phyloP scores from a whole-genome alignment of 1,139 yeast species.

The Candida buenavistaensis region DNA sequence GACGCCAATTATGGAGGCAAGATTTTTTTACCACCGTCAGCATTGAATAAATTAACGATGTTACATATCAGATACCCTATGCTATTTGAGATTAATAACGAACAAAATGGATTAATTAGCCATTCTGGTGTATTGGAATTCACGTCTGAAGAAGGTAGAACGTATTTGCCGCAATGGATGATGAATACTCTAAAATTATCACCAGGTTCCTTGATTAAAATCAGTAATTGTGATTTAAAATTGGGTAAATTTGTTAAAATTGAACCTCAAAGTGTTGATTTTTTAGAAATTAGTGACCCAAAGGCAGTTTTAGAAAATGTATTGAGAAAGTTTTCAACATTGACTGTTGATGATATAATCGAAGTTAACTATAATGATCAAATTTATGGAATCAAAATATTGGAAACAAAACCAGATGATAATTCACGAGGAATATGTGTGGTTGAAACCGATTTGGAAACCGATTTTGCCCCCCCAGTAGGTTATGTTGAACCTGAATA shows the following conservation, averaged over 20 bases:
- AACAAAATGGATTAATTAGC: slow-evolving; percentile 56
- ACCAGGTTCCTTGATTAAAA: slow-evolving; percentile 78
- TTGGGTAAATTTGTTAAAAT: slow-evolving; percentile 87
- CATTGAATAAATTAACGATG: slow-evolving; percentile 84
- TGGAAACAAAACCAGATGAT: slow-evolving; percentile 85
- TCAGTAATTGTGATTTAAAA: slow-evolving; percentile 77
- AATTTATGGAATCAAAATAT: slow-evolving; percentile 74
- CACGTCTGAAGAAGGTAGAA: slow-evolving; percentile 96
- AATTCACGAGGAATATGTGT: slow-evolving; percentile 75
- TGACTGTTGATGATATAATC: slow-evolving; percentile 82
- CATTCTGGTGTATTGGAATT: slow-evolving; percentile 97
- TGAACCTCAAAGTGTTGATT: slow-evolving; percentile 93
- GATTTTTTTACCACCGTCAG: slow-evolving; percentile 91
- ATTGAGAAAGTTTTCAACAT: slow-evolving; percentile 82
- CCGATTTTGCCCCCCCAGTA: slow-evolving; percentile 98
- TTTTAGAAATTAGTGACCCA: slow-evolving; percentile 91
- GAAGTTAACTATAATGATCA: slow-evolving; percentile 84
- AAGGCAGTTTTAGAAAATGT: slow-evolving; percentile 95
- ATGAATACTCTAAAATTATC: slow-evolving; percentile 70
- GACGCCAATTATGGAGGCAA: slow-evolving; percentile 96
- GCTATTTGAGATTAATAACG: slow-evolving; percentile 81
- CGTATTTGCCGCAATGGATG: slow-evolving; percentile 97
- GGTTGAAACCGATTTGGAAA: slow-evolving; percentile 93
- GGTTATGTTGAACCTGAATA: slow-evolving; percentile 93
- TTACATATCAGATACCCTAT: slow-evolving; percentile 89